Evolutionary conservation across 768 basidiomycete genomes (phyloP).

Genomic region (Boletellus ananas): DNA sequence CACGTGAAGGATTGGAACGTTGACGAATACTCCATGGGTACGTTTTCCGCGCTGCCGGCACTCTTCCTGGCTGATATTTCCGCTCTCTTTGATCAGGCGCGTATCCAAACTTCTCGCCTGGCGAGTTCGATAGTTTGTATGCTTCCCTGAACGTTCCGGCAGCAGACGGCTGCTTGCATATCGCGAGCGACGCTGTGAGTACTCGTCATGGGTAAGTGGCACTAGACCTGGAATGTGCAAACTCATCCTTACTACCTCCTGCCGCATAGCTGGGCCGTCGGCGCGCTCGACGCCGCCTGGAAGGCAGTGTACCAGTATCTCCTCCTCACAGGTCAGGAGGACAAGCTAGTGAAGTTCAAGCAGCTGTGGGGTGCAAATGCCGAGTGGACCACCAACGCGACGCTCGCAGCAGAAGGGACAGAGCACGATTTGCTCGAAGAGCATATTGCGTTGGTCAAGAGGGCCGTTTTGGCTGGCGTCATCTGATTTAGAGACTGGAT

Average conservation of each 20-base stretch:
- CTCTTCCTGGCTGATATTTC: not conserved
- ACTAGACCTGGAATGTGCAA: not conserved
- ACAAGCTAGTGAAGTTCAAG: conserved; percentile 19
- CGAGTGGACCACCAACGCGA: conserved; percentile 24
- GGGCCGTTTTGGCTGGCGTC: not conserved
- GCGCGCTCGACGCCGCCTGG: conserved; percentile 35
- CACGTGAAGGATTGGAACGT: conserved; percentile 34
- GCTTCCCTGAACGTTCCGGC: conserved; percentile 31
- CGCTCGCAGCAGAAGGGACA: not conserved
- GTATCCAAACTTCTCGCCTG: conserved; percentile 40
- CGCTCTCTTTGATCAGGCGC: conserved; percentile 27
- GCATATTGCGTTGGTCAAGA: not conserved
- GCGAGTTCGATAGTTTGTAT: conserved; percentile 35
- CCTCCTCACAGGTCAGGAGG: conserved; percentile 8
- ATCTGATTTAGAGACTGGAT: not conserved
- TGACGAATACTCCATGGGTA: conserved; percentile 34
- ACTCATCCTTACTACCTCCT: not conserved
- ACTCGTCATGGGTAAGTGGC: conserved; percentile 11
- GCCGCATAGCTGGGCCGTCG: not conserved
- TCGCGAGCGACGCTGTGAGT: conserved; percentile 14
- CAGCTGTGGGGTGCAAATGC: conserved; percentile 28
- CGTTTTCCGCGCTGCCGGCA: not conserved
- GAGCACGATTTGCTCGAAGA: conserved; percentile 6
- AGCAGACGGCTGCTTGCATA: conserved; percentile 11
- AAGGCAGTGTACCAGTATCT: conserved; percentile 30